These are phyloP conservation scores for Areca catechu DNA, from an alignment of 176 grass and related monocot species.

Conservation along the genomic window DNA sequence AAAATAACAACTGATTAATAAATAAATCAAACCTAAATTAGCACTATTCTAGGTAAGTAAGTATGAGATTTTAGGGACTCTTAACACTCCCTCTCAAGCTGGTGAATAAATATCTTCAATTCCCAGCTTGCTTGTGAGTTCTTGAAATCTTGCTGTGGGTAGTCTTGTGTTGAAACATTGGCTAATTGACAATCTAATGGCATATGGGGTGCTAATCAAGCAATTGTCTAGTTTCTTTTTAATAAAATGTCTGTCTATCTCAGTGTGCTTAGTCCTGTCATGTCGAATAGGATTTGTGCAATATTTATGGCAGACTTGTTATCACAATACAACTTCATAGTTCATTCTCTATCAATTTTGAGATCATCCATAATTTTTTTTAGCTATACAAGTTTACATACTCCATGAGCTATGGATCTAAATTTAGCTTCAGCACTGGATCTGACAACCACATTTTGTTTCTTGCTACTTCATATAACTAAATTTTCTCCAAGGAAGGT, in stretches of 20 bases:
- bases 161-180: constrained; percentile 1
- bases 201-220: background rate
- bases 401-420: background rate
- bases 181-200: background rate
- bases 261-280: constrained; percentile 4
- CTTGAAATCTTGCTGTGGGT: background rate
- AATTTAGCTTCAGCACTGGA: constrained; percentile 1
- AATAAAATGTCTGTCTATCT: constrained; percentile 4
- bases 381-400: constrained; percentile 7
- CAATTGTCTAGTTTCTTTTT: background rate
- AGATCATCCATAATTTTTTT: constrained; percentile 6
- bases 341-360: background rate
- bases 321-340: constrained; percentile 6
- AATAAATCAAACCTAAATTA: too few species aligned
- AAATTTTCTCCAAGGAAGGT: constrained; percentile 9
- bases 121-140: background rate
- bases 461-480: constrained; percentile 10
- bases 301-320: constrained; percentile 5
- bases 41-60: too few species aligned
- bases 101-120: background rate
- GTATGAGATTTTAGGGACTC: too few species aligned
- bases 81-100: constrained; percentile 4
- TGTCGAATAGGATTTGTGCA: background rate
- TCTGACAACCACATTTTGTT: constrained; percentile 3
- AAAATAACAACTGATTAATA: too few species aligned